phyloP scores from a whole-genome alignment of 1,139 yeast genomes.

The Protomyces pachydermus region DNA sequence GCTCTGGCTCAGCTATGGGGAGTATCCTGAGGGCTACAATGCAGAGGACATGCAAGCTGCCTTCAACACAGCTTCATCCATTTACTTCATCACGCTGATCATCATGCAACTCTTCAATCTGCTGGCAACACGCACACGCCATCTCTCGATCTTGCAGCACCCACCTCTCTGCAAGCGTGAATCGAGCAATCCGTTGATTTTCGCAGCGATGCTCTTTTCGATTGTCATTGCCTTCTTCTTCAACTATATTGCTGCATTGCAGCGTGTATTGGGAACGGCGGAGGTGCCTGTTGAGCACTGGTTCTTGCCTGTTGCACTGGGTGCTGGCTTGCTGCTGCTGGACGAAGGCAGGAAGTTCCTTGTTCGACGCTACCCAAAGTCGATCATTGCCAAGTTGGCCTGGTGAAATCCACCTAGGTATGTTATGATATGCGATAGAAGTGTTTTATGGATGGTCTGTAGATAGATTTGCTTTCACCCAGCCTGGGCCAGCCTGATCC shows the following conservation, averaged over 20 bases:
- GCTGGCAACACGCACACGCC: conserved; percentile 48
- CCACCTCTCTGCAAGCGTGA: conserved; percentile 40
- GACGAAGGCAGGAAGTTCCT: conserved; percentile 47
- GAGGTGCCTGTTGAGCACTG: conserved; percentile 49
- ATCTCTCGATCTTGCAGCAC: conserved; percentile 46
- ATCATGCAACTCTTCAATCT: conserved; percentile 51
- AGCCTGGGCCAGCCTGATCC: too few species aligned
- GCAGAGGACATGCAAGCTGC: conserved; percentile 41
- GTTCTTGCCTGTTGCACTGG: conserved; percentile 49
- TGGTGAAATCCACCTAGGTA: conserved; percentile 39
- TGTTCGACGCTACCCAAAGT: conserved; percentile 43
- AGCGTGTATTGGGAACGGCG: conserved; percentile 42
- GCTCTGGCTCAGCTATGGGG: conserved; percentile 41
- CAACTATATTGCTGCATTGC: conserved; percentile 48
- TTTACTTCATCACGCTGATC: conserved; percentile 50
- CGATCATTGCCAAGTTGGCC: conserved; percentile 44
- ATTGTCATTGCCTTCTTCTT: conserved; percentile 47
- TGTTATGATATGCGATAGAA: too few species aligned
- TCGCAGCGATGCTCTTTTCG: conserved; percentile 44
- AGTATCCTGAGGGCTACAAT: conserved; percentile 8
- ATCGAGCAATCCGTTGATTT: conserved; percentile 38
- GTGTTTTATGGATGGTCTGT: too few species aligned
- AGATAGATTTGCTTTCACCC: too few species aligned
- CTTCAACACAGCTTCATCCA: conserved; percentile 44
- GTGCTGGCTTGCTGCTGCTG: conserved; percentile 41